These are phyloP conservation scores for Xylaria polymorpha DNA, from an alignment of 2,329 filamentous ascomycete species.

Conservation along the genomic window DNA sequence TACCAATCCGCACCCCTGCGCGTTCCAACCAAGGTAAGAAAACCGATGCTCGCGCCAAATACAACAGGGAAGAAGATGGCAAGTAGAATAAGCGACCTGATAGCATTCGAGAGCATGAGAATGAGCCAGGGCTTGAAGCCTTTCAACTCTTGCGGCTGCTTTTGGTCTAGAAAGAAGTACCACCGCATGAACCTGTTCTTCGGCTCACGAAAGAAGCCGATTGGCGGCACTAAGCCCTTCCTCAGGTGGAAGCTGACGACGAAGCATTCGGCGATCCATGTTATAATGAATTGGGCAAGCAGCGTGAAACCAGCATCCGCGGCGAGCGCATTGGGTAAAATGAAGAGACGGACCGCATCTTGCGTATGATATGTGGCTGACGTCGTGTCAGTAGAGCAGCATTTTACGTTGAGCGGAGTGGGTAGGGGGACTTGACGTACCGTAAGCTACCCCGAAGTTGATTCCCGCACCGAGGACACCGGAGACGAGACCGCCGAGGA, in stretches of 20 bases:
- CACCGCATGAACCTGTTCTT: constrained; percentile 29
- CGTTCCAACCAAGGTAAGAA: constrained; percentile 23
- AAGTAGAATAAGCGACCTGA: constrained; percentile 28
- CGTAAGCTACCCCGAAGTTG: constrained; percentile 65
- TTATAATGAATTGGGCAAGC: constrained; percentile 31
- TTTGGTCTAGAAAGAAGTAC: constrained; percentile 26
- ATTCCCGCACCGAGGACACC: constrained; percentile 61
- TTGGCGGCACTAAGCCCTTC: constrained; percentile 19
- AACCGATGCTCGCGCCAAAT: constrained; percentile 29
- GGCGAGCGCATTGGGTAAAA: constrained; percentile 26
- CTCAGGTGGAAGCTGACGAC: constrained; percentile 21
- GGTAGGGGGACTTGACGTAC: constrained; percentile 47
- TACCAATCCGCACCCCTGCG: constrained; percentile 21
- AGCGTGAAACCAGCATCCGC: constrained; percentile 31
- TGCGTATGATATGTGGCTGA: constrained; percentile 29
- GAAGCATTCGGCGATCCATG: constrained; percentile 18
- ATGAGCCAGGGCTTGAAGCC: constrained; percentile 15
- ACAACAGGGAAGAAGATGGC: constrained; percentile 20
- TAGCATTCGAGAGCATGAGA: constrained; percentile 13
- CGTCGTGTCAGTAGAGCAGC: neutral
- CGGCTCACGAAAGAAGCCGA: constrained; percentile 31
- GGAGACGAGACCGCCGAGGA: constrained; percentile 60
- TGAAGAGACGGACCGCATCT: constrained; percentile 24
- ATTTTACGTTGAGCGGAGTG: neutral
- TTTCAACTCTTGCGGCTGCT: constrained; percentile 18